Base-by-base conservation (phyloP, 1,284 basidiomycete genomes). In the Fomitopsis palustris region DNA sequence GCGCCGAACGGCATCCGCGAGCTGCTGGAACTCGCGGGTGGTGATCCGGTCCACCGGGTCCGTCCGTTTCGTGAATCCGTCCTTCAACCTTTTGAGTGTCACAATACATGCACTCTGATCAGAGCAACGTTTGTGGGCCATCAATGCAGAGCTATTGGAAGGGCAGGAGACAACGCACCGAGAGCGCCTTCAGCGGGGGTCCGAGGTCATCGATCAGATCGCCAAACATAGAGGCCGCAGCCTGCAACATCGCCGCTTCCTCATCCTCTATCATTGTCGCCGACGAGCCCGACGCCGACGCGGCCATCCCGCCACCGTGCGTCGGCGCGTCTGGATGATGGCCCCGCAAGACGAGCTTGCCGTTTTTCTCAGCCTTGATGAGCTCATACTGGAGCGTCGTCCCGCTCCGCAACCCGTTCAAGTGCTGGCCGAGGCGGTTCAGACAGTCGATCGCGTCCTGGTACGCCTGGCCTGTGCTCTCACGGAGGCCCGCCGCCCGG, bases 371-470 rank as follows among this genome's bases (percentile, higher is more conserved):
- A 0, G 89, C 88, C 66, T 80, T 81, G 19, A 89, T 85, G 35
- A 97, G 74, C 53, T 95, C 90, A 60, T 89, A 86, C 69, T 96
- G 94, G 31, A 97, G 72, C 33, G 85, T 81, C 2, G 90, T 93
- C 0, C 93, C 91, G 60, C 90, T 88, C 49, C 95, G 77, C 59
- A 97, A 76, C 21, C 95, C 93, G 55, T 90, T 94, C 42, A 97
- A 75, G 75, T 97, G 95, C 69, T 98, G 95, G 0, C 92, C 95
- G 3, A 98, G 81, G 17, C 93, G 79, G 61, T 91, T 95, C 67
- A 98, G 78, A 63, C 87, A 89, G 57, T 86, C 86, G 5, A 96
- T 87, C 0, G 92, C 91, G 60, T 93, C 90, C 62, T 93, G 88
- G 64, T 97, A 96, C 0, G 90, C 86, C 56, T 79, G 72, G 41